These are phyloP conservation scores for Trichoderma polysporum DNA, from an alignment of 2,329 filamentous ascomycete genomes.

Conservation along the genomic window DNA sequence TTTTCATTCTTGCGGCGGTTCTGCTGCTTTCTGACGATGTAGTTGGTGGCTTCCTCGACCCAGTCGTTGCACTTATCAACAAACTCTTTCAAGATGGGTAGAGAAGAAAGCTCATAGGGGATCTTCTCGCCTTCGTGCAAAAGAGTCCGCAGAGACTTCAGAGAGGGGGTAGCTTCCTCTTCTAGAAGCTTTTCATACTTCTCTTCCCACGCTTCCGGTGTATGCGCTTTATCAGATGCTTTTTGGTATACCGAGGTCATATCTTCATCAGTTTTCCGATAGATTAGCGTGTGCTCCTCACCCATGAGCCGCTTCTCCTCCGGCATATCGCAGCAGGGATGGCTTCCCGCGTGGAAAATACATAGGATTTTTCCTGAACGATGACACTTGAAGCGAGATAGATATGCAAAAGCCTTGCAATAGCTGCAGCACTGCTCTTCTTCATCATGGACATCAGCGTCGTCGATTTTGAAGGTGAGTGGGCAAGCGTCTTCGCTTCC, in stretches of 20 bases:
- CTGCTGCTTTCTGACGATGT: constrained; percentile 95
- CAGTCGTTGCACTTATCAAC: constrained; percentile 97
- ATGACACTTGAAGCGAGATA: constrained; percentile 85
- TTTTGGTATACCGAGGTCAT: constrained; percentile 68
- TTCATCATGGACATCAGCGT: constrained; percentile 80
- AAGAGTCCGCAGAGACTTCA: constrained; percentile 81
- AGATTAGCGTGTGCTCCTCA: constrained; percentile 70
- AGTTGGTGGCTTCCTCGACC: constrained; percentile 95
- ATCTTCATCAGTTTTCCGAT: constrained; percentile 72
- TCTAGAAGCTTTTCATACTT: constrained; percentile 84
- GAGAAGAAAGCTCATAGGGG: constrained; percentile 80
- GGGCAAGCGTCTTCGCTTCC: constrained; percentile 54
- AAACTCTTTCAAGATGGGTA: constrained; percentile 80
- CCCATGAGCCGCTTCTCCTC: constrained; percentile 68
- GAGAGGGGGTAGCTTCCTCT: constrained; percentile 77
- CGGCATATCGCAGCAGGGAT: constrained; percentile 73
- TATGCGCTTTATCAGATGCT: constrained; percentile 79
- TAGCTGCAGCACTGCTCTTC: constrained; percentile 91
- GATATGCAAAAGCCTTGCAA: constrained; percentile 89
- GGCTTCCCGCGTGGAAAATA: constrained; percentile 74
- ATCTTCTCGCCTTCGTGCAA: constrained; percentile 95
- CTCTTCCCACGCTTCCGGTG: constrained; percentile 85
- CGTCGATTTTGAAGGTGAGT: constrained; percentile 63
- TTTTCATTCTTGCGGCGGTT: constrained; percentile 95
- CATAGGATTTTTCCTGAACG: constrained; percentile 81